Base-by-base conservation (phyloP, 73 alveolate species). In the Urostyla sp. region DNA sequence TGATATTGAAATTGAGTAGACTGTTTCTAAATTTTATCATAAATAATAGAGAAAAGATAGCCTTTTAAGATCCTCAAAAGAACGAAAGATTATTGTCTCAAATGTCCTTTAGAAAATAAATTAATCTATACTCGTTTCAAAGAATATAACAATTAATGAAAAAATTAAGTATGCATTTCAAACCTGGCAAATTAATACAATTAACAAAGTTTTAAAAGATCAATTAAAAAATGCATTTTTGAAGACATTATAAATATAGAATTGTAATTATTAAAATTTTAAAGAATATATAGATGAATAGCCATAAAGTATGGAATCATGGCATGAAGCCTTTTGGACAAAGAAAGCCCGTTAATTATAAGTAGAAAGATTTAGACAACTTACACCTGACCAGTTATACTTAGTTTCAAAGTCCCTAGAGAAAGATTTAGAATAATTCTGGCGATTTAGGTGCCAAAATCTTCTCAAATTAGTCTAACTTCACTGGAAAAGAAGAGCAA, bases 311-410 rank as follows among this genome's bases (percentile, higher is more conserved):
- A 63, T 63, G 58, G 79, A 63, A 43, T 63, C n/a, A n/a, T n/a
- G 79, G 79, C 44, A 43, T 63, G 79, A 63, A 26, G 24, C 50
- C 3, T 63, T 63, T 63, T 63, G 79, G 79, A 38, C 38, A 7
- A 38, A 24, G 26, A 63, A 63, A 46, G 37, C 58, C 4, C 37
- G 79, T 43, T 37, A 63, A 37, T 26, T 63, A 2, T 43, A 63
- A 8, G 27, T 63, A 21, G 79, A 63, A n/a, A n/a, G 13, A 8
- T 63, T 11, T 34, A 34, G 15, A 2, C 37, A 31, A 37, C 37
- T 63, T 57, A 63, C 26, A 43, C 50, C 61, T 10, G 79, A 63
- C 7, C 28, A 63, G 45, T 34, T 63, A 13, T 63, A 38, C 28
- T 43, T 63, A n/a, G 37, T 5, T 10, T 26, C 26, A 43, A 5